phyloP scores from a whole-genome alignment of 371 early-diverging fungal species.

The Fennellomyces sp. region DNA sequence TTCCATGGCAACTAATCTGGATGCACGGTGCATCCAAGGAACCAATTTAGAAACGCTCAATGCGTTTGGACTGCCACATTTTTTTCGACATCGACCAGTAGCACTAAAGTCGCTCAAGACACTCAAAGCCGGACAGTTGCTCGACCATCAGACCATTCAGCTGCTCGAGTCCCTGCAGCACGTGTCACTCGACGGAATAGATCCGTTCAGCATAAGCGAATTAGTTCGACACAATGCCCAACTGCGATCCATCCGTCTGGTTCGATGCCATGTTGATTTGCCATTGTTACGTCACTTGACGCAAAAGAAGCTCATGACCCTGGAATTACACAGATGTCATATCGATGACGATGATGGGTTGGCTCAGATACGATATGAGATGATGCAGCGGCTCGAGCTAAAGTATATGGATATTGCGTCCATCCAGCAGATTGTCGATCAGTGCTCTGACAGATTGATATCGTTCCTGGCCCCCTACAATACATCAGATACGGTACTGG shows the following conservation, averaged over 20 bases:
- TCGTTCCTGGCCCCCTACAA: not conserved
- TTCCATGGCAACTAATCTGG: slow-evolving; percentile 7
- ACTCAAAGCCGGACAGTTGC: not conserved
- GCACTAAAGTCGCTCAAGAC: not conserved
- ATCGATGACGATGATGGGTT: not conserved
- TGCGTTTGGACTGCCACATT: not conserved
- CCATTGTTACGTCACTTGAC: not conserved
- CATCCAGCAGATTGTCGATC: not conserved
- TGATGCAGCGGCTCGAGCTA: not conserved
- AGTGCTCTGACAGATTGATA: not conserved
- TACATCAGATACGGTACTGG: not conserved
- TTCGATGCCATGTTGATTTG: not conserved
- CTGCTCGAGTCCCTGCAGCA: not conserved
- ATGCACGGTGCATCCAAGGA: not conserved
- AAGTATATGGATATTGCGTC: not conserved
- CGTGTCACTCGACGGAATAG: not conserved
- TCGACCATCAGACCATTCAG: not conserved
- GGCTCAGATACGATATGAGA: not conserved
- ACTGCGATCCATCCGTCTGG: not conserved
- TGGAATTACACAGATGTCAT: not conserved
- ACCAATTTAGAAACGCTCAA: not conserved
- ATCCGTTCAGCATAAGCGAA: not conserved
- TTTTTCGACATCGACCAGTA: not conserved
- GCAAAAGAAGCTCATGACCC: not conserved
- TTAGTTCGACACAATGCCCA: too few species aligned